Base-by-base conservation (phyloP, 2,329 filamentous ascomycete species). In the Teratosphaeria pseudoeucalypti region DNA sequence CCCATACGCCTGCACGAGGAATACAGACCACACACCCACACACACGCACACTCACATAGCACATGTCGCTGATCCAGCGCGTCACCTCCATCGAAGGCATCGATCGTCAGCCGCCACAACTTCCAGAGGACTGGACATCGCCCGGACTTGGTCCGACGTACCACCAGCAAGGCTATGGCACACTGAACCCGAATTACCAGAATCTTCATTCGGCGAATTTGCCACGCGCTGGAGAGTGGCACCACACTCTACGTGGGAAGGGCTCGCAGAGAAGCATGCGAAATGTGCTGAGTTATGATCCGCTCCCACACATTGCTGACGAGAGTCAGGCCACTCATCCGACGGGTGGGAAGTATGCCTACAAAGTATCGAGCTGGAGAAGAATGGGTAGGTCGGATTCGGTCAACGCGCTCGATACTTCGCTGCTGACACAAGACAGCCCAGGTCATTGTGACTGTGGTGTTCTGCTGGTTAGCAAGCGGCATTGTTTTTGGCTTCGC, bases 401-500 rank as follows among this genome's bases (percentile, higher is more conserved):
- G 19, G 6, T 43, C 43, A 9, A 14, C n/a, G 39, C 5, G 26
- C 14, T 23, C 19, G 34, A 19, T 26, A 16, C 19, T 16, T 55
- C 32, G 52, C 55, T 34, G 52, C 55, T 34, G 55, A 34, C 39
- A 7, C 34, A 12, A 54, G 86, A 82, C 16, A 58, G 57, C 43
- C 19, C 89, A 92, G 75, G 83, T 92, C n/a, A 74, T 75, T 49
- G 77, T 83, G 54, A 87, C 85, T 6, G 84, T 89, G 1, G 66
- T 89, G 11, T 89, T 88, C 71, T 92, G 88, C 72, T 81, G 92
- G 39, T 80, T 95, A 61, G 85, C 88, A 6, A 86, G 90, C 4
- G 92, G 90, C 1, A 78, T 91, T 49, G 84, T 94, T 19, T 94
- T 94, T 74, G 90, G 90, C 37, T 95, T 90, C 73, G 90, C 90